Percentiles rank a stretch among this genome's conserved stretches.
Evolutionary conservation across 331 rosid genomes (phyloP).

Genomic region (Ulmus americana): DNA sequence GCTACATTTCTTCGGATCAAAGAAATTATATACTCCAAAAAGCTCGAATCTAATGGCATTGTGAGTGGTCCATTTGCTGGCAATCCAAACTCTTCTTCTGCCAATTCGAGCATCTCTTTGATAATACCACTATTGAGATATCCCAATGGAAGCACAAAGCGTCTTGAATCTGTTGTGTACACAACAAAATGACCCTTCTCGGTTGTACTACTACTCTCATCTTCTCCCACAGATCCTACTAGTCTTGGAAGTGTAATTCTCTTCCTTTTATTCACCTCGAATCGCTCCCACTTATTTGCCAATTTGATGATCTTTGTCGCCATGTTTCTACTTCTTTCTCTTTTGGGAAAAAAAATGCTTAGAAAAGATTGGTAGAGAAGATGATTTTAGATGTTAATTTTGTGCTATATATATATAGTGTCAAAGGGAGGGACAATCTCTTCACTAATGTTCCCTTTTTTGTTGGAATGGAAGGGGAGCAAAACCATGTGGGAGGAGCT

Average conservation of each 20-base stretch:
- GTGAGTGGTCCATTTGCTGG: conserved; percentile 12
- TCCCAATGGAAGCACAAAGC: conserved; percentile 13
- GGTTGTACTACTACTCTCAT: background rate
- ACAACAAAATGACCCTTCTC: conserved; percentile 23
- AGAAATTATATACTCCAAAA: background rate
- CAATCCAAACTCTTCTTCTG: conserved; percentile 25
- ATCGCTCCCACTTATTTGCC: conserved; percentile 11
- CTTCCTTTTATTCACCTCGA: background rate
- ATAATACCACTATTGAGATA: conserved; percentile 2
- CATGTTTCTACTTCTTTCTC: background rate
- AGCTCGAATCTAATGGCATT: conserved; percentile 13
- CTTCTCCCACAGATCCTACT: too few relatives aligned
- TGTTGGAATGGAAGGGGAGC: background rate
- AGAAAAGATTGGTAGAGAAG: background rate
- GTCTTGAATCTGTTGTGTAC: conserved; percentile 5
- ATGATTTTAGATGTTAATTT: background rate
- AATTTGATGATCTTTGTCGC: conserved; percentile 3
- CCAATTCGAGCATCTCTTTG: conserved; percentile 4
- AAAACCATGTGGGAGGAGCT: conserved; percentile 4
- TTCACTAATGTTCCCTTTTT: conserved; percentile 2
- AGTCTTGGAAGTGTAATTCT: background rate
- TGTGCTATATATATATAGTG: background rate
- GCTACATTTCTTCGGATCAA: background rate
- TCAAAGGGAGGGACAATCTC: background rate
- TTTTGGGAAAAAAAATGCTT: background rate